Conservation (phyloP, 163 green algal species). For the Chlamydomonas reinhardtii region DNA sequence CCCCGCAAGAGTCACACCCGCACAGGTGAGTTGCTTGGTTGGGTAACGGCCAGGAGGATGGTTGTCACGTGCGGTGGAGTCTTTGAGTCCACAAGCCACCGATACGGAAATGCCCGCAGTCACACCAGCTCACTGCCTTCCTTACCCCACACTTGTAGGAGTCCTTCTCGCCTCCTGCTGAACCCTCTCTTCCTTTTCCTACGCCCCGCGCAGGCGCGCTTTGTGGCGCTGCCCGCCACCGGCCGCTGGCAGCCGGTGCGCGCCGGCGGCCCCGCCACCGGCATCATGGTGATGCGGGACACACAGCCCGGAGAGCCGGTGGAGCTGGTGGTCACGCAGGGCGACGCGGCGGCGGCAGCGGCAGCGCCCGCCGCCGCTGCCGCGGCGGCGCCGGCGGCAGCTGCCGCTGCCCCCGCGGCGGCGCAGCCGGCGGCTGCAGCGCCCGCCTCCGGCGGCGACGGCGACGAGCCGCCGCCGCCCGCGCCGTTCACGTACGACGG, state of each 20-base stretch:
- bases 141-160: too few relatives aligned
- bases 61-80: too few relatives aligned
- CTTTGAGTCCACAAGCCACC: too few relatives aligned
- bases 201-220: not conserved
- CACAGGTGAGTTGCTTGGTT: slow-evolving; percentile 22
- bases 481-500: slow-evolving; percentile 81
- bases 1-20: slow-evolving; percentile 90
- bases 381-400: slow-evolving; percentile 28
- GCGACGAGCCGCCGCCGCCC: slow-evolving; percentile 75
- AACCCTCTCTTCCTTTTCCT: too few relatives aligned
- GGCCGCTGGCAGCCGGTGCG: slow-evolving; percentile 54
- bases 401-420: slow-evolving; percentile 29
- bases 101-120: too few relatives aligned
- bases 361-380: slow-evolving; percentile 1
- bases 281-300: slow-evolving; percentile 67
- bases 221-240: slow-evolving; percentile 72
- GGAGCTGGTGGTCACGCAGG: slow-evolving; percentile 61
- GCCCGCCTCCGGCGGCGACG: slow-evolving; percentile 31
- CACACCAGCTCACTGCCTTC: too few relatives aligned
- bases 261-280: slow-evolving; percentile 12
- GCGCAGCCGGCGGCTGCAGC: slow-evolving; percentile 11
- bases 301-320: slow-evolving; percentile 59
- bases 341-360: not conserved
- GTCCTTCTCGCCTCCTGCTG: too few relatives aligned
- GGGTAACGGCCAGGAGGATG: too few relatives aligned